Base-by-base conservation (phyloP, 345 rosid species). In the Reutealis trisperma region DNA sequence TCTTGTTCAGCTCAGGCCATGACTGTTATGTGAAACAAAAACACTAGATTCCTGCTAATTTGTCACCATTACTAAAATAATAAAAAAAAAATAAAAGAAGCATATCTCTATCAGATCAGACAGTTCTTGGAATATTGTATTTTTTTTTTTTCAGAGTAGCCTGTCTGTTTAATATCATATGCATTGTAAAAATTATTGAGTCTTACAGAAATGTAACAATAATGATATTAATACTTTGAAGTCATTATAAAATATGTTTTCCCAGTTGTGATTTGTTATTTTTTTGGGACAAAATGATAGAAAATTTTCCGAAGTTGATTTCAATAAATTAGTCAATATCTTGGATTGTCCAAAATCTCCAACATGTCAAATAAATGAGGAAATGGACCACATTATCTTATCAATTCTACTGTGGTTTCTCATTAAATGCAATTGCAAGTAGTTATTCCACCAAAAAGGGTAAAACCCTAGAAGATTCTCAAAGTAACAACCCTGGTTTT, bases 11-110 rank as follows among this genome's bases (percentile, higher is more conserved):
- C 76, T 67, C 71, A 64, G 70, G 47, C 45, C 75, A 86, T 80
- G 58, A 66, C 76, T 85, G 84, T 78, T 60, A 59, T 62, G 71
- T 82, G 81, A 83, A 84, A 76, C 88, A 78, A 85, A 71, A 84
- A 67, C 78, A 75, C 88, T 77, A 66, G 87, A 91, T 89, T 87
- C 89, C 84, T 82, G 83, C 83, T 77, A 63, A 61, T 75, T 82
- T 83, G 82, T 82, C 86, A 75, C 80, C 86, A 75, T 77, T 70
- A 55, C 57, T 63, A 71, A 67, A 67, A 70, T 77, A 58, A 30
- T 63, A 63, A 68, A 76, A 27, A 58, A 42, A 64, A 63, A 69
- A 41, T 72, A 16, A 54, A 37, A 25, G 34, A 72, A 76, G 71
- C 45, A 59, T 18, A 45, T 72, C 79, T 67, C 34, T 32, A 24